These are phyloP conservation scores for Chloris gayana DNA, from an alignment of 176 grass and related monocot genomes.

Conservation along the genomic window DNA sequence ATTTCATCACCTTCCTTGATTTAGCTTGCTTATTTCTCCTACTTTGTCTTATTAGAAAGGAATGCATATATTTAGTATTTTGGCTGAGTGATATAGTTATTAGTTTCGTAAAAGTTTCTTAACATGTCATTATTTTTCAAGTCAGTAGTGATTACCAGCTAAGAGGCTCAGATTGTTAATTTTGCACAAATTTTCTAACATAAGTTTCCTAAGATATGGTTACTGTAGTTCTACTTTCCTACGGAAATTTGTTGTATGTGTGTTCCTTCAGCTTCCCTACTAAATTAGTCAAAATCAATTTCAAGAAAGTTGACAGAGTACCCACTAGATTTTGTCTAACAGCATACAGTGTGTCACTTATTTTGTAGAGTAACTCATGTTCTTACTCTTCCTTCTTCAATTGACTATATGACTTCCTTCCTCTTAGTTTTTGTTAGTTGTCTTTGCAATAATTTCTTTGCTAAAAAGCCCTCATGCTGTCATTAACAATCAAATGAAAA, in stretches of 20 bases:
- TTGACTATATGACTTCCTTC: neutral
- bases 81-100: neutral
- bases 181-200: neutral
- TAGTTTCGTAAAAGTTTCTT: neutral
- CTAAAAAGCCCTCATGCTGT: neutral
- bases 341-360: neutral
- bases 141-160: neutral
- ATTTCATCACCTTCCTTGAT: neutral
- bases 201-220: neutral
- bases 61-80: neutral
- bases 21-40: neutral
- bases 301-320: conserved; percentile 6
- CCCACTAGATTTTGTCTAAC: neutral
- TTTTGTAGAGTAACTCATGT: neutral
- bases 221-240: neutral
- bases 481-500: neutral
- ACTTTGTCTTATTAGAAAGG: neutral
- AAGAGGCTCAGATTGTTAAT: neutral
- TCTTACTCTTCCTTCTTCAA: neutral
- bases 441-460: neutral
- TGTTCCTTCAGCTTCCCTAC: neutral
- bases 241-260: neutral
- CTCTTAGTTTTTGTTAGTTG: neutral
- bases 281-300: neutral
- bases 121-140: neutral